These are phyloP conservation scores for Clavariopsis aquatica DNA, from an alignment of 495 filamentous ascomycete genomes.

Conservation along the genomic window DNA sequence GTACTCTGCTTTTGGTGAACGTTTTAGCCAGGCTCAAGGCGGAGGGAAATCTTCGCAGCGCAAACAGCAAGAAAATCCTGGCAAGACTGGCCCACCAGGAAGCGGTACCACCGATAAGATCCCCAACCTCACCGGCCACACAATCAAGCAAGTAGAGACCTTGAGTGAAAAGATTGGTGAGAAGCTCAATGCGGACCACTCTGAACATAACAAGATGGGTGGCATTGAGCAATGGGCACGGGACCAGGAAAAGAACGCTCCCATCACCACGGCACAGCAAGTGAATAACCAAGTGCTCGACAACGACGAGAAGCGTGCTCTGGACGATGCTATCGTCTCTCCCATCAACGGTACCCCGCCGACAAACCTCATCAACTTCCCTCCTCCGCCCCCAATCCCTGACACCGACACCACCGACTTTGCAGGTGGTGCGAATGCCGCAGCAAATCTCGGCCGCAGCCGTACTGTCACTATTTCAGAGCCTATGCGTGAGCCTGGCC, in stretches of 20 bases:
- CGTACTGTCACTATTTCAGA: constrained; percentile 36
- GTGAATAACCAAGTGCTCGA: constrained; percentile 30
- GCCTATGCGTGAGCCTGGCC: constrained; percentile 14
- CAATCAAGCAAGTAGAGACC: constrained; percentile 20
- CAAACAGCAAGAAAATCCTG: constrained; percentile 31
- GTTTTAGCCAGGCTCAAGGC: constrained; percentile 67
- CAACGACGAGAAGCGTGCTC: constrained; percentile 45
- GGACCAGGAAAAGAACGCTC: constrained; percentile 30
- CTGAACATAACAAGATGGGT: constrained; percentile 50
- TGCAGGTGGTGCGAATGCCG: background rate
- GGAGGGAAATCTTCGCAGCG: constrained; percentile 42
- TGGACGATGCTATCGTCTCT: constrained; percentile 21
- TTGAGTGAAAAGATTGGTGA: constrained; percentile 36
- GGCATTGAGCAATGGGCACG: constrained; percentile 49
- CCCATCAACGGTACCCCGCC: constrained; percentile 11
- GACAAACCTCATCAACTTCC: constrained; percentile 7
- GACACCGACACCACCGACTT: constrained; percentile 25
- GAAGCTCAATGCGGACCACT: constrained; percentile 39
- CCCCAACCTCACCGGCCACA: constrained; percentile 9
- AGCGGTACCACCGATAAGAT: constrained; percentile 29
- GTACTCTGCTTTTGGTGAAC: constrained; percentile 73
- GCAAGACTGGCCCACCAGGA: constrained; percentile 41
- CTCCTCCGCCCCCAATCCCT: constrained; percentile 27
- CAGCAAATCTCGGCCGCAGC: constrained; percentile 6
- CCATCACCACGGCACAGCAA: background rate